Base-by-base conservation (phyloP, 1,284 basidiomycete species). In the Ceratobasidium sp. region DNA sequence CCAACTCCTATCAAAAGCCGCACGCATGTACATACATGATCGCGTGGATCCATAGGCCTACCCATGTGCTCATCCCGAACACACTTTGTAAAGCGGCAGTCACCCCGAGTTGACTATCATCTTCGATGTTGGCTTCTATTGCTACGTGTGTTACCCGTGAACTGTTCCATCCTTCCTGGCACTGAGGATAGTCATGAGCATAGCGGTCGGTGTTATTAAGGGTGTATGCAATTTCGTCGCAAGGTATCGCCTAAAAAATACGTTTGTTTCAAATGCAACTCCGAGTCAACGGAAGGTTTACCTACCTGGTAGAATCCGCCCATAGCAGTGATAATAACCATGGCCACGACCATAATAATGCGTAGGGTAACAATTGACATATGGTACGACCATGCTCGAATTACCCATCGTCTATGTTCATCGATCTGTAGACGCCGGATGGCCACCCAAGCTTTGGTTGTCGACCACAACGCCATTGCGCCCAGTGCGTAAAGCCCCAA, bases 361-460 rank as follows among this genome's bases (percentile, higher is more conserved):
- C 62, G 46, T 43, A 65, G 14, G 14, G 62, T 65, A 30, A 65
- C 48, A 16, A 65, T 52, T 28, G 48, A 52, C 46, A 65, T 53
- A 21, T 65, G 48, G 48, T 65, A 65, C 3, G 32, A 32, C 62
- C 62, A 65, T 36, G 62, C 30, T 5, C 62, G 46, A 52, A 65
- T 52, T 6, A 53, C 34, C 62, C 62, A 65, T 10, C 10, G 16
- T 18, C 48, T 52, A 39, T 65, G 62, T 28, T 65, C 62, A 21
- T 65, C 62, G 12, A 65, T 65, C 23, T 53, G 46, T n/a, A 50
- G 23, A 26, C 48, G 32, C 23, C 48, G 46, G 41, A 53, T 53
- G 18, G 62, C 62, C n/a, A 14, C 32, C 62, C 62, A 65, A 14
- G 46, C 28, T 21, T 46, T 28, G 5, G 50, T 18, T 12, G 48